These are phyloP conservation scores for Terfezia boudieri DNA, from an alignment of 495 filamentous ascomycete genomes.

Conservation along the genomic window DNA sequence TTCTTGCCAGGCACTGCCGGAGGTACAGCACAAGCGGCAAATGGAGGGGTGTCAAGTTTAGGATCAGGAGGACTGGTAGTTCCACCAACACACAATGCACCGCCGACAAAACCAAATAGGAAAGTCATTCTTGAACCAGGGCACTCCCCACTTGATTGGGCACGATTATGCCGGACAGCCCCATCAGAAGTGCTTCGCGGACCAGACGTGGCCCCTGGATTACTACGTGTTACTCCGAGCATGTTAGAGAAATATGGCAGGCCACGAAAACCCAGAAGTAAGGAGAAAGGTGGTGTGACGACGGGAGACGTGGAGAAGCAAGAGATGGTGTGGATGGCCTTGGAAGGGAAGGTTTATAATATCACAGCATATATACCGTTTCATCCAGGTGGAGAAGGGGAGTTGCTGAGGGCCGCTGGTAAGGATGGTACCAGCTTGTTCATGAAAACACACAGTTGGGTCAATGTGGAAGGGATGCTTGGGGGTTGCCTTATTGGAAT, in stretches of 20 bases:
- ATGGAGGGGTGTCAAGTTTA: neutral
- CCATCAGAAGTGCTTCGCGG: constrained; percentile 32
- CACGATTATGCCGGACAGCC: constrained; percentile 35
- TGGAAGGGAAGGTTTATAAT: constrained; percentile 80
- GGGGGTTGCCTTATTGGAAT: constrained; percentile 68
- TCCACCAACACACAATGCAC: neutral
- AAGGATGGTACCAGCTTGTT: constrained; percentile 61
- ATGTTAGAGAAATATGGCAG: neutral
- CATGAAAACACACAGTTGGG: constrained; percentile 87
- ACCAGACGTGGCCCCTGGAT: constrained; percentile 22
- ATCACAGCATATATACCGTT: constrained; percentile 72
- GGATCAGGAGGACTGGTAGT: neutral
- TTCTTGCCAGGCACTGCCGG: neutral
- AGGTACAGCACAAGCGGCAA: neutral
- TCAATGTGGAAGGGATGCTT: constrained; percentile 90
- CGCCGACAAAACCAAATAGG: constrained; percentile 8
- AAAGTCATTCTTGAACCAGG: constrained; percentile 64
- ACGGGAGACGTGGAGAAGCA: constrained; percentile 23
- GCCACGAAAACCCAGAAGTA: neutral
- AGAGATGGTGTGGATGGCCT: constrained; percentile 68
- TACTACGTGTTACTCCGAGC: constrained; percentile 19
- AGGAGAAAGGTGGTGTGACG: neutral
- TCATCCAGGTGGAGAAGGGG: constrained; percentile 76
- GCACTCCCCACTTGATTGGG: constrained; percentile 91
- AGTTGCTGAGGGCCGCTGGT: constrained; percentile 62